Evolutionary conservation across 495 filamentous ascomycete genomes (phyloP), one percentile per base, ranked within the genome.

Genomic region (Ascodesmis nigricans): DNA sequence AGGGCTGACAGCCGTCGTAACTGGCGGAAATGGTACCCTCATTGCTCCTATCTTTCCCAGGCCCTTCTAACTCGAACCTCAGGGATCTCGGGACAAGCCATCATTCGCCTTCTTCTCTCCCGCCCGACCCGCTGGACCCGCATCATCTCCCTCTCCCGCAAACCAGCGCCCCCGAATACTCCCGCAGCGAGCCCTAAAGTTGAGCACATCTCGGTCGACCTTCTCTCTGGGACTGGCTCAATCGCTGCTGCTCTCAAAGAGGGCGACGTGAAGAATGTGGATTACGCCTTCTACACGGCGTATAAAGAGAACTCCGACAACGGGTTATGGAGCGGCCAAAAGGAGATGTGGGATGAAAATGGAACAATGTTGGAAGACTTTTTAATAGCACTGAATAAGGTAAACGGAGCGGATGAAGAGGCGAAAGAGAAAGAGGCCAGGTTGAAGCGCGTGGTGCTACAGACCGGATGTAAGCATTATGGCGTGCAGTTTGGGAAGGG

Each of bases 261-360:
- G 38, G 35, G 44, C 26, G 39, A 45, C 6, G 43, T 58, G 8
- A 49, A 46, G 21, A 4, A 23, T 17, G 54, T 42, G 14, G 64
- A 66, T 42, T 57, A 67, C 41, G 53, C 67, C 11, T 69, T 68
- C 52, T 70, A 66, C 54, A 61, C 59, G 26, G 54, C 59, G 2
- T 70, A 70, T 50, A 51, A 65, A 27, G 64, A 70, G 28, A 5
- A 30, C 28, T 11, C n/a, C 11, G 39, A 30, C 28, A 15, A 30
- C 11, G 28, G 28, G 5, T 13, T 30, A 15, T 30, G 28, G 28
- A 30, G 28, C 28, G 28, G 28, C 5, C 28, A 30, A 1, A 56
- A 66, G 36, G 58, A 57, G 33, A 46, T 63, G 49, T 49, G 53
- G 16, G 42, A 35, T 15, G 44, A 59, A 9, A 66, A 66, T 40